A percentile compares a stretch with the other conserved stretches of the same genome.
These are phyloP conservation scores for Leucocoprinus leucothites DNA, from an alignment of 768 basidiomycete genomes.

Conservation along the genomic window DNA sequence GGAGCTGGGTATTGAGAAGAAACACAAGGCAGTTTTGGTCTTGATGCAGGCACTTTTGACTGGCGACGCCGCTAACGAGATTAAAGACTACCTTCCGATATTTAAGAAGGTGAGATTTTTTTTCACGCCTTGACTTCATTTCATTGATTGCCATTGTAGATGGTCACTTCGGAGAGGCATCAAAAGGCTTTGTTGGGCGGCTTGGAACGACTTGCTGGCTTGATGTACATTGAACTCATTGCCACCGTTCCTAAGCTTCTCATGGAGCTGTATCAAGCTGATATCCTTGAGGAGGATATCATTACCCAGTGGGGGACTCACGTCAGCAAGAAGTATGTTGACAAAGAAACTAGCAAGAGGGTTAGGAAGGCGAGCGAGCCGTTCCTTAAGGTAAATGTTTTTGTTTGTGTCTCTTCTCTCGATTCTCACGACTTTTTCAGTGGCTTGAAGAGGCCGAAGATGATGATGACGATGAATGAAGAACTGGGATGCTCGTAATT, in stretches of 20 bases:
- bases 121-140: neutral
- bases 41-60: slow-evolving; percentile 85
- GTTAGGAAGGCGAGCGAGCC: slow-evolving; percentile 95
- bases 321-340: slow-evolving; percentile 94
- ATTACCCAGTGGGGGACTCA: slow-evolving; percentile 93
- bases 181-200: slow-evolving; percentile 95
- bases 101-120: slow-evolving; percentile 67
- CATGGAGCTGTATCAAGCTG: slow-evolving; percentile 91
- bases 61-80: slow-evolving; percentile 61
- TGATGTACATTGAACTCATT: slow-evolving; percentile 69
- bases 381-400: slow-evolving; percentile 74
- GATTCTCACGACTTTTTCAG: slow-evolving; percentile 27
- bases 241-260: slow-evolving; percentile 82
- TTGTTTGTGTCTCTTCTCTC: neutral
- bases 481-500: neutral
- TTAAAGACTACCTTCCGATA: slow-evolving; percentile 61
- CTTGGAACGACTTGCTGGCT: slow-evolving; percentile 80
- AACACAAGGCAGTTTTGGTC: slow-evolving; percentile 85
- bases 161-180: slow-evolving; percentile 91
- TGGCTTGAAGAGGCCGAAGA: slow-evolving; percentile 92
- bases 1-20: slow-evolving; percentile 90
- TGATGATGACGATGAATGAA: slow-evolving; percentile 37
- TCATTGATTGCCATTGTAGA: slow-evolving; percentile 37
- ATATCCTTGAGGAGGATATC: slow-evolving; percentile 90
- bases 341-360: slow-evolving; percentile 92